Evolutionary conservation across 1,139 yeast species (phyloP).

Genomic region (Yamadazyma membranifaciens): DNA sequence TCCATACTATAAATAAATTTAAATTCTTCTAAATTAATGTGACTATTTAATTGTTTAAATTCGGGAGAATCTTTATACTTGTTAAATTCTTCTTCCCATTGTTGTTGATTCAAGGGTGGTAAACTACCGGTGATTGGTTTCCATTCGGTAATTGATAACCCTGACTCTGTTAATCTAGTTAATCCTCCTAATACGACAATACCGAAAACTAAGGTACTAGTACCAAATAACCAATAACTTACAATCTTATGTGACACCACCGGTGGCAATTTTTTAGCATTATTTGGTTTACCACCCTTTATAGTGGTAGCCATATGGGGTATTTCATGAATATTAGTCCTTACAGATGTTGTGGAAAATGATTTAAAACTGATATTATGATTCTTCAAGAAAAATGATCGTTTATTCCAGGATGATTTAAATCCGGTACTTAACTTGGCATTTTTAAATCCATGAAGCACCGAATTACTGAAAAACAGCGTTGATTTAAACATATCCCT

Average conservation of each 20-base stretch:
- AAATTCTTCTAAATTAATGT: conserved; percentile 88
- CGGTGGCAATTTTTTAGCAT: conserved; percentile 12
- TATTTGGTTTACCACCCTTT: not conserved
- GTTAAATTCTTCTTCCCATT: conserved; percentile 83
- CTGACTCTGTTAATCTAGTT: conserved; percentile 93
- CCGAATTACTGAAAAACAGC: conserved; percentile 15
- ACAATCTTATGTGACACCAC: conserved; percentile 49
- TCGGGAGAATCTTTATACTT: conserved; percentile 89
- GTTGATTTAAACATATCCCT: conserved; percentile 12
- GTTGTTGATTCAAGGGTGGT: conserved; percentile 77
- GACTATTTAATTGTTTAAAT: conserved; percentile 82
- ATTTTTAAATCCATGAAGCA: conserved; percentile 13
- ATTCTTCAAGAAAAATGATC: conserved; percentile 12
- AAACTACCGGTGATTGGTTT: conserved; percentile 93
- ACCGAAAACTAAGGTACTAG: conserved; percentile 88
- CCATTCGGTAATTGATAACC: conserved; percentile 97
- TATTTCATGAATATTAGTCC: not conserved
- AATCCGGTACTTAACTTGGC: not conserved
- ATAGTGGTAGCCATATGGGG: not conserved
- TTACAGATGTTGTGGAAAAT: conserved; percentile 11
- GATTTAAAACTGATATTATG: conserved; percentile 8
- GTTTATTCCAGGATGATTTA: conserved; percentile 9
- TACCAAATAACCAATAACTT: conserved; percentile 90
- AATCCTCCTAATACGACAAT: conserved; percentile 96
- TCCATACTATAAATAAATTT: conserved; percentile 96